Evolutionary conservation across 2,329 filamentous ascomycete genomes (phyloP).

Genomic region (Fusarium phyllophilum): DNA sequence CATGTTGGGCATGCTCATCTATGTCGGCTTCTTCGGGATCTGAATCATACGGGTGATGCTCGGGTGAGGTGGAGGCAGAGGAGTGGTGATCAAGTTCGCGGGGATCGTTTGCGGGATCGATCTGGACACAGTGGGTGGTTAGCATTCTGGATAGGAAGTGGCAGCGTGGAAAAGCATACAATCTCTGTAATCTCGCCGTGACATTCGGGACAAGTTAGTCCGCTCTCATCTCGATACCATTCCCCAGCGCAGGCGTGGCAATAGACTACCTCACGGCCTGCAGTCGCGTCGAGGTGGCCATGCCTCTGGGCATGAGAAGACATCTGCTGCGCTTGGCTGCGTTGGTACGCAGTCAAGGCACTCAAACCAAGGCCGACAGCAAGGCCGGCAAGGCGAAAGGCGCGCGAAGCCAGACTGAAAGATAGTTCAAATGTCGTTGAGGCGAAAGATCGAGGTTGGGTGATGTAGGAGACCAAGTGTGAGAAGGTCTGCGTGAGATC

Average conservation of each 20-base stretch:
- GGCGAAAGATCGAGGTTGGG: neutral
- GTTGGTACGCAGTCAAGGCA: conserved; percentile 65
- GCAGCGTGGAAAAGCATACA: conserved; percentile 62
- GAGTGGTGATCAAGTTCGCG: conserved; percentile 53
- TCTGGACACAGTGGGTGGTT: conserved; percentile 51
- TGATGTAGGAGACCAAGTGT: neutral
- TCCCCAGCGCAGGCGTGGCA: conserved; percentile 85
- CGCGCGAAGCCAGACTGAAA: conserved; percentile 66
- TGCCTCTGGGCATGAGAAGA: conserved; percentile 43
- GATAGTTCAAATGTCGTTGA: conserved; percentile 24
- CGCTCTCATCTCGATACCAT: conserved; percentile 79
- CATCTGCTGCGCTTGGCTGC: conserved; percentile 56
- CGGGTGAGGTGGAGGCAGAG: conserved; percentile 46
- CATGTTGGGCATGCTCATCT: conserved; percentile 60
- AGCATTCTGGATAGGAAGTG: conserved; percentile 9
- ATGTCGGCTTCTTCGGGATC: conserved; percentile 70
- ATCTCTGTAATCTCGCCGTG: conserved; percentile 84
- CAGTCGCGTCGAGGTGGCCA: conserved; percentile 60
- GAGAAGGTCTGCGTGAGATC: neutral
- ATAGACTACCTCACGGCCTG: conserved; percentile 77
- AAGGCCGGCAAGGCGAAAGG: conserved; percentile 64
- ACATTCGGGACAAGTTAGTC: conserved; percentile 80
- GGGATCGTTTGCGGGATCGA: conserved; percentile 70
- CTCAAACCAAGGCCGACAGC: conserved; percentile 68
- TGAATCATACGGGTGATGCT: conserved; percentile 51